Evolutionary conservation across 495 filamentous ascomycete genomes (phyloP).

Genomic region (Lophium mytilinum): DNA sequence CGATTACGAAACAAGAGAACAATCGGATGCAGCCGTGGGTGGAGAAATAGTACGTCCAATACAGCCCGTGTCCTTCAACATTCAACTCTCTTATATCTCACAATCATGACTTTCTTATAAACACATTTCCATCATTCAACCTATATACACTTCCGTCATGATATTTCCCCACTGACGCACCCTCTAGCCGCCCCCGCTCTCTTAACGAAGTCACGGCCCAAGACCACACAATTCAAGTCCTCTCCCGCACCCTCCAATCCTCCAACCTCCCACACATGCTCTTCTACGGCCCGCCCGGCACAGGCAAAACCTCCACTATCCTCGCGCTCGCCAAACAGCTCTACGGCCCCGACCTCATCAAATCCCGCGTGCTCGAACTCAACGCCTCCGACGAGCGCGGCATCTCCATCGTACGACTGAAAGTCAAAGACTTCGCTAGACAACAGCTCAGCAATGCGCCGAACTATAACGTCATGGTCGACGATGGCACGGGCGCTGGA

Average conservation of each 20-base stretch:
- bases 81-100: too few relatives aligned
- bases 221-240: slow-evolving; percentile 91
- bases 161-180: too few relatives aligned
- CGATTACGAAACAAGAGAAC: slow-evolving; percentile 50
- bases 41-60: slow-evolving; percentile 84
- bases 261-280: slow-evolving; percentile 98
- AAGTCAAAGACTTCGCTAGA: slow-evolving; percentile 95
- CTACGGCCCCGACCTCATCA: slow-evolving; percentile 90
- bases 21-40: slow-evolving; percentile 84
- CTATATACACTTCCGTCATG: background rate
- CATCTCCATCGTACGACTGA: slow-evolving; percentile 93
- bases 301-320: slow-evolving; percentile 97
- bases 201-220: slow-evolving; percentile 93
- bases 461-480: slow-evolving; percentile 10
- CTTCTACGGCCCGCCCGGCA: slow-evolving; percentile 96
- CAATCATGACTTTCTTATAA: background rate
- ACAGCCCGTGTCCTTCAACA: background rate
- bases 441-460: slow-evolving; percentile 84
- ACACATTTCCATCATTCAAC: background rate
- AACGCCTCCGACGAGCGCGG: slow-evolving; percentile 99
- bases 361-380: slow-evolving; percentile 89
- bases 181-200: slow-evolving; percentile 91
- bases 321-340: slow-evolving; percentile 94
- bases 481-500: slow-evolving; percentile 28
- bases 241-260: slow-evolving; percentile 87